Evolutionary conservation across 139 green algal genomes (phyloP), one percentile per base, ranked within the genome.

Genomic region (Marvania coccoides): DNA sequence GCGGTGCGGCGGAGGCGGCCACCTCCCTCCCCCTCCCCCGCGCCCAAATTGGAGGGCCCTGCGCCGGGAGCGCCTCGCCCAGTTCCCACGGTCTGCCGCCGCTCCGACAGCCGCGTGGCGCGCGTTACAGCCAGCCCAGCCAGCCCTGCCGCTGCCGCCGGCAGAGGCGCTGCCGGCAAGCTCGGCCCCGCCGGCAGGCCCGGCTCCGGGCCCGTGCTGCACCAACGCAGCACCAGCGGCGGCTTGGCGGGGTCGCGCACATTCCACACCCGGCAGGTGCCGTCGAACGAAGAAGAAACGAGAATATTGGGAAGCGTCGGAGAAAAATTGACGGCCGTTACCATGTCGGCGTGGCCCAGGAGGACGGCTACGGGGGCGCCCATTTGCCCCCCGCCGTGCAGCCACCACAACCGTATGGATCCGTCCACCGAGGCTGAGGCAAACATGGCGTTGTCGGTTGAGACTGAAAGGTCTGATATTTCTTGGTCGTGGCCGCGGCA

Each of bases 241-340:
- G 58, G 48, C 6, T 54, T 48, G 29, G 45, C 39, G 10, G 56
- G 46, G 39, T 85, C 71, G 0, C 28, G 8, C 1, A 74, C 84
- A 58, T 88, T 65, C 86, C 86, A 92, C 29, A 92, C 67, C 54
- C 88, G 80, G 56, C 73, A 81, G 62, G 77, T 91, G 65, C 87
- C 85, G 59, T 95, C 88, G 2, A 73, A 76, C 30, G 76, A 85
- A 24, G 76, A 77, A 23, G 86, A 92, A n/a, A 95, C 63, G 58
- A 93, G 71, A 4, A 65, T 77, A 2, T 71, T 40, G 72, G 65
- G 73, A 3, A 81, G 29, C 3, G 19, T 51, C 19, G 73, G 82
- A 67, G 69, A 71, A 73, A 95, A 95, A 53, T 88, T 73, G 6
- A 94, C 65, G 42, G 74, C 86, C 2, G 76, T 85, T 0, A 91